phyloP scores from a whole-genome alignment of 2,329 filamentous ascomycete species.

The Metarhizium sp. region DNA sequence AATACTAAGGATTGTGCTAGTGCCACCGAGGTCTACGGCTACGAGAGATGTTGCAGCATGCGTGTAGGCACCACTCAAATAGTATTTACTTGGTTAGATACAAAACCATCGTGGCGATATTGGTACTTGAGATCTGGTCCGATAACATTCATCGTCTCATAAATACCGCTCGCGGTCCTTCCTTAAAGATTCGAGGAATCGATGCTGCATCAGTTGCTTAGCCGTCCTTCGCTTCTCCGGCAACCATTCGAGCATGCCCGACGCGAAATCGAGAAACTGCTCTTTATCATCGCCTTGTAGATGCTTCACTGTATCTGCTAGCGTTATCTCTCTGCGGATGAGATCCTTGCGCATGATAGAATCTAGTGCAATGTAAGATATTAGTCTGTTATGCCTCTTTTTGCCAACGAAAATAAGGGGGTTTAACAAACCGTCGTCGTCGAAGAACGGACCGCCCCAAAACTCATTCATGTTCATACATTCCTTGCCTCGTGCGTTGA shows the following conservation, averaged over 20 bases:
- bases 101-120: too few species aligned
- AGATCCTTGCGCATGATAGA: slow-evolving; percentile 8
- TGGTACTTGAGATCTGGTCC: too few species aligned
- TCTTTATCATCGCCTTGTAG: slow-evolving; percentile 12
- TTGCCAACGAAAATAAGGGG: not conserved
- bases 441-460: slow-evolving; percentile 13
- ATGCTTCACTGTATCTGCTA: slow-evolving; percentile 12
- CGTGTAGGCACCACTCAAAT: too few species aligned
- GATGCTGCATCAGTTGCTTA: slow-evolving; percentile 13
- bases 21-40: too few species aligned
- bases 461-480: slow-evolving; percentile 14
- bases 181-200: slow-evolving; percentile 9
- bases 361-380: not conserved
- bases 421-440: slow-evolving; percentile 4
- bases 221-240: slow-evolving; percentile 16
- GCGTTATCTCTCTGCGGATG: not conserved
- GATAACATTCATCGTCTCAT: too few species aligned
- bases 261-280: slow-evolving; percentile 13
- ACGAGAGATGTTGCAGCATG: too few species aligned
- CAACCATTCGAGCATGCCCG: slow-evolving; percentile 16
- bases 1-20: too few species aligned
- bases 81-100: too few species aligned
- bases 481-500: not conserved
- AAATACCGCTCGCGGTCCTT: not conserved
- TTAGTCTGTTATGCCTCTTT: not conserved